Conservation (phyloP, 2,329 filamentous ascomycete genomes). For the Venturiaceae sp. region DNA sequence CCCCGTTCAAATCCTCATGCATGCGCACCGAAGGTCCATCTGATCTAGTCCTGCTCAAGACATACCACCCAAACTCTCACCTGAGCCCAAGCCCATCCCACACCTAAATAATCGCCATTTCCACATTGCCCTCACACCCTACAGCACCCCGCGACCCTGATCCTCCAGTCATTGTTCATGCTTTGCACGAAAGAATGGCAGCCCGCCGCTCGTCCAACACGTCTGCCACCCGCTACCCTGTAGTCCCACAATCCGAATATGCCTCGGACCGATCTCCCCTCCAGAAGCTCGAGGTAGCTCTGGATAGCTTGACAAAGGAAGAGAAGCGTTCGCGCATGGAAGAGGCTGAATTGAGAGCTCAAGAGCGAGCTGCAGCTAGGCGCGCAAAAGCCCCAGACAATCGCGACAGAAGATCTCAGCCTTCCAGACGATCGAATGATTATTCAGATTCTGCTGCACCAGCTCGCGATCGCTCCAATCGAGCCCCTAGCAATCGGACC, state of each 20-base stretch:
- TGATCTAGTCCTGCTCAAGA: background rate
- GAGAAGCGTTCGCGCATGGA: conserved; percentile 80
- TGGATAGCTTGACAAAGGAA: conserved; percentile 77
- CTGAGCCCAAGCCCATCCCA: background rate
- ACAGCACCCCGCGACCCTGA: background rate
- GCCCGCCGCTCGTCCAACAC: conserved; percentile 10
- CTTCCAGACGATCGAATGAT: background rate
- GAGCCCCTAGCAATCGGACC: background rate
- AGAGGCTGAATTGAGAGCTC: conserved; percentile 66
- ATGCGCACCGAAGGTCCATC: background rate
- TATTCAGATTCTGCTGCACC: background rate
- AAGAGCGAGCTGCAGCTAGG: conserved; percentile 45
- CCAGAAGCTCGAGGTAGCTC: conserved; percentile 82
- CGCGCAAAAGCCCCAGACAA: conserved; percentile 14
- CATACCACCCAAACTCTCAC: background rate
- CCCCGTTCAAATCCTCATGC: too few relatives aligned
- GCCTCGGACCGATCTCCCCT: conserved; percentile 81
- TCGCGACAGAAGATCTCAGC: background rate
- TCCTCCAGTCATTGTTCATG: conserved; percentile 22
- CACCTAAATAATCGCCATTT: background rate
- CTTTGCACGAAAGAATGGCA: conserved; percentile 35
- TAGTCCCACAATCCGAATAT: conserved; percentile 32
- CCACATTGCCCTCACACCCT: too few relatives aligned
- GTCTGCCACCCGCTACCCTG: background rate
- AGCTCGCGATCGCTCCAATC: background rate